A percentile compares a stretch with the other conserved stretches of the same genome.
phyloP scores from a whole-genome alignment of 2,329 filamentous ascomycete species.

The Diaporthe destruens region DNA sequence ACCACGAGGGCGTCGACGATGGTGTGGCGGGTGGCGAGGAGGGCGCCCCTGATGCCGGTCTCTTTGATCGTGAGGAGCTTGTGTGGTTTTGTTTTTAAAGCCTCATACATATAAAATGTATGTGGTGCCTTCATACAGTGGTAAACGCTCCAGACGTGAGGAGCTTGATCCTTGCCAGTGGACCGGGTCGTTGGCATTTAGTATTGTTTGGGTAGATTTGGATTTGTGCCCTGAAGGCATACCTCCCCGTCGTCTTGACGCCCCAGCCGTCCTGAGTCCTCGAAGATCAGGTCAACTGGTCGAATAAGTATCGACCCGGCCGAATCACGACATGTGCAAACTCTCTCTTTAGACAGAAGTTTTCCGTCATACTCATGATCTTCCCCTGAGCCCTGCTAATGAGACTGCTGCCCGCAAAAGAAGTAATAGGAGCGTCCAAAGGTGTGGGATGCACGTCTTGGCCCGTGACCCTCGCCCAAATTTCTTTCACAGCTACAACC shows the following conservation, averaged over 20 bases:
- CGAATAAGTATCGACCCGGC: not conserved
- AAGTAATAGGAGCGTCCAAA: not conserved
- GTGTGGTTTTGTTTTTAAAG: too few relatives aligned
- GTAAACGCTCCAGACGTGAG: not conserved
- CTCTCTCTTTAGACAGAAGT: too few relatives aligned
- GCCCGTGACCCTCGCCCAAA: not conserved
- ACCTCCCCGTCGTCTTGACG: not conserved
- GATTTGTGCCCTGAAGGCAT: not conserved
- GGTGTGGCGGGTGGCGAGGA: slow-evolving; percentile 3
- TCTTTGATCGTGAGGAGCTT: too few relatives aligned
- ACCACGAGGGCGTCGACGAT: slow-evolving; percentile 11
- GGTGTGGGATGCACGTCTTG: not conserved
- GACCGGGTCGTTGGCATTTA: not conserved
- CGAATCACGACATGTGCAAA: slow-evolving; percentile 1
- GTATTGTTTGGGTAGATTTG: not conserved
- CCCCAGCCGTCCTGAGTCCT: not conserved
- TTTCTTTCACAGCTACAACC: not conserved
- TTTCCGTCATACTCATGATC: not conserved
- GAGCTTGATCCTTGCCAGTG: not conserved
- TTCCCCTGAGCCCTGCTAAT: slow-evolving; percentile 11
- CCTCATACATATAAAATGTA: too few relatives aligned
- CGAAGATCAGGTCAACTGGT: not conserved
- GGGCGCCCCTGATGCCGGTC: not conserved
- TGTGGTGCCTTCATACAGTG: too few relatives aligned
- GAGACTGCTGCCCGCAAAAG: slow-evolving; percentile 1